Conservation (phyloP, 2,329 filamentous ascomycete genomes). For the Zymoseptoria tritici region DNA sequence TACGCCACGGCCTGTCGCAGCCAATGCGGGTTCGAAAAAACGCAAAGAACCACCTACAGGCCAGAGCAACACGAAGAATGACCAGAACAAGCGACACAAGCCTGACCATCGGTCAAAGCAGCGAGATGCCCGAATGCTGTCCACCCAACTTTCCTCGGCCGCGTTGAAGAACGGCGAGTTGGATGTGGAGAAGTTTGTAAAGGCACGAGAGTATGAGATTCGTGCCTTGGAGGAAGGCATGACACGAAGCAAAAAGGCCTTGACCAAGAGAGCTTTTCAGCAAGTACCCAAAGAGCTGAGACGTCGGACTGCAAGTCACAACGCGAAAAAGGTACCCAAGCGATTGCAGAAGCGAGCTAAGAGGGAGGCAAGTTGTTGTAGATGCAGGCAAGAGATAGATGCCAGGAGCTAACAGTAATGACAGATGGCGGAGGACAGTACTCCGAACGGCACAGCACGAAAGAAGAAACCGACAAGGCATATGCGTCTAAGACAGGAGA, state of each 20-base stretch:
- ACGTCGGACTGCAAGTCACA: conserved; percentile 86
- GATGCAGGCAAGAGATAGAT: not conserved
- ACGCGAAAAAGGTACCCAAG: conserved; percentile 81
- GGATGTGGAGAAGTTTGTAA: conserved; percentile 76
- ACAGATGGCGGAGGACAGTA: conserved; percentile 86
- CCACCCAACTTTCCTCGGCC: conserved; percentile 39
- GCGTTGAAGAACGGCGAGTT: conserved; percentile 68
- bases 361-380: conserved; percentile 40
- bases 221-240: conserved; percentile 76
- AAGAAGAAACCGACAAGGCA: conserved; percentile 52
- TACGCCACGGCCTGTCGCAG: conserved; percentile 1
- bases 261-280: conserved; percentile 75
- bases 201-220: conserved; percentile 83
- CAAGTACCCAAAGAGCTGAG: conserved; percentile 78
- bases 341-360: conserved; percentile 63
- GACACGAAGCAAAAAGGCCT: conserved; percentile 58
- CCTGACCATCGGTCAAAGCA: conserved; percentile 20
- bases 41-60: conserved; percentile 22
- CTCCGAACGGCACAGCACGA: conserved; percentile 64
- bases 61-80: conserved; percentile 1
- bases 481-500: conserved; percentile 62
- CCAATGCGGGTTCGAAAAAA: conserved; percentile 14
- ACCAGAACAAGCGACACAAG: conserved; percentile 12
- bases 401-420: conserved; percentile 11
- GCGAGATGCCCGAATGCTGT: conserved; percentile 40